Conservation (phyloP, 257 asterid species). For the Solanum pinnatisectum region DNA sequence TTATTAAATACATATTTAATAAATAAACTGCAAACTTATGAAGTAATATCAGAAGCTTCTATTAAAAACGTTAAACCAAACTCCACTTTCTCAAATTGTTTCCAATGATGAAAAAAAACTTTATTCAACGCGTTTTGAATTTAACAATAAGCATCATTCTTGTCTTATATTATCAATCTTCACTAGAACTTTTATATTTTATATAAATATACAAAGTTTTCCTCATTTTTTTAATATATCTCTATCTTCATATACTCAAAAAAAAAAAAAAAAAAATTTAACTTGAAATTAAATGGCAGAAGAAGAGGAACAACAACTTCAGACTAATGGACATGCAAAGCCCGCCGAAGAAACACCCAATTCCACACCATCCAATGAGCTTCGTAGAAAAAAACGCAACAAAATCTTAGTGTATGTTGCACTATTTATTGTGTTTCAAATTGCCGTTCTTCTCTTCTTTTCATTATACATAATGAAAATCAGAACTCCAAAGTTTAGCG, state of each 20-base stretch:
- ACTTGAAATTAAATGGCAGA: neutral
- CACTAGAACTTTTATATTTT: neutral
- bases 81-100: neutral
- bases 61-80: neutral
- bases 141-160: neutral
- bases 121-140: neutral
- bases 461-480: slow-evolving; percentile 26
- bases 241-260: neutral
- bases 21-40: neutral
- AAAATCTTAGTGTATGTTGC: slow-evolving; percentile 17
- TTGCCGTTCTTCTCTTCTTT: slow-evolving; percentile 13
- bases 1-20: neutral
- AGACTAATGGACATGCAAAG: neutral
- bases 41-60: neutral
- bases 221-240: neutral
- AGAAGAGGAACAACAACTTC: neutral
- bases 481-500: slow-evolving; percentile 25
- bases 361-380: neutral
- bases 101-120: neutral
- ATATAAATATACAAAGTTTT: neutral
- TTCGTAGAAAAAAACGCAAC: slow-evolving; percentile 17
- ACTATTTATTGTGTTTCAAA: slow-evolving; percentile 22
- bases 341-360: neutral
- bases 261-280: neutral
- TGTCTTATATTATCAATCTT: neutral